Evolutionary conservation across 192 early-diverging fungal genomes (phyloP).

Genomic region (Powellomyces hirtus): DNA sequence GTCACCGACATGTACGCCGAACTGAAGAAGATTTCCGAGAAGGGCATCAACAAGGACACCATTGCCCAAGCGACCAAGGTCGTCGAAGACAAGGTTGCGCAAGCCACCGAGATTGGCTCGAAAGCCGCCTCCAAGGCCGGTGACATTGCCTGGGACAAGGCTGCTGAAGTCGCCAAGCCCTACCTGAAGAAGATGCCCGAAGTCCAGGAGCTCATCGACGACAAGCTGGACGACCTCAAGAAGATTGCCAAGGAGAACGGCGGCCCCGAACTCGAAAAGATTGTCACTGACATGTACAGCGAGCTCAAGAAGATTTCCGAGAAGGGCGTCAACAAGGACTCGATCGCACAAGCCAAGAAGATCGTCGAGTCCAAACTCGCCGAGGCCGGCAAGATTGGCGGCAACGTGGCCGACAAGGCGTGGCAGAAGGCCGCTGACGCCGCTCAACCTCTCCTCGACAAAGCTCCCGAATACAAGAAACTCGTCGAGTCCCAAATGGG

Average conservation of each 20-base stretch:
- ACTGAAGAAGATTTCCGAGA: slow-evolving; percentile 11
- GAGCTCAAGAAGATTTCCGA: slow-evolving; percentile 12
- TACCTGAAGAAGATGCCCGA: slow-evolving; percentile 22
- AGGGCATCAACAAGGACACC: slow-evolving; percentile 17
- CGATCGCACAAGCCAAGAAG: slow-evolving; percentile 8
- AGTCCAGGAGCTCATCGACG: not conserved
- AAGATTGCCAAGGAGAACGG: slow-evolving; percentile 11
- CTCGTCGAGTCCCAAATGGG: not conserved
- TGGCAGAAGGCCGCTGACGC: not conserved
- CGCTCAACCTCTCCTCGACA: slow-evolving; percentile 3
- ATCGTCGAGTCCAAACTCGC: slow-evolving; percentile 5
- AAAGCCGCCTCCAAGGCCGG: not conserved
- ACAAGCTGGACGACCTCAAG: slow-evolving; percentile 1
- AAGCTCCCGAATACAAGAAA: not conserved
- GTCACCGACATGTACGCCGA: slow-evolving; percentile 5
- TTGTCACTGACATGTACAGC: slow-evolving; percentile 4
- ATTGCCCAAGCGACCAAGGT: not conserved
- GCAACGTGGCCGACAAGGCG: not conserved
- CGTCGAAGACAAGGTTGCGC: slow-evolving; percentile 5
- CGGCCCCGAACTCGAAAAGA: slow-evolving; percentile 3
- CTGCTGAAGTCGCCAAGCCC: not conserved
- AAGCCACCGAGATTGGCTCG: not conserved
- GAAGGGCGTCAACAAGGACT: slow-evolving; percentile 18
- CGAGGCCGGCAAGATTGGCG: not conserved
- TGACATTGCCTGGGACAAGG: slow-evolving; percentile 12